Percentiles rank a stretch among this genome's conserved stretches.
Evolutionary conservation across 139 green algal species (phyloP).

Genomic region (Chlorella sp.): DNA sequence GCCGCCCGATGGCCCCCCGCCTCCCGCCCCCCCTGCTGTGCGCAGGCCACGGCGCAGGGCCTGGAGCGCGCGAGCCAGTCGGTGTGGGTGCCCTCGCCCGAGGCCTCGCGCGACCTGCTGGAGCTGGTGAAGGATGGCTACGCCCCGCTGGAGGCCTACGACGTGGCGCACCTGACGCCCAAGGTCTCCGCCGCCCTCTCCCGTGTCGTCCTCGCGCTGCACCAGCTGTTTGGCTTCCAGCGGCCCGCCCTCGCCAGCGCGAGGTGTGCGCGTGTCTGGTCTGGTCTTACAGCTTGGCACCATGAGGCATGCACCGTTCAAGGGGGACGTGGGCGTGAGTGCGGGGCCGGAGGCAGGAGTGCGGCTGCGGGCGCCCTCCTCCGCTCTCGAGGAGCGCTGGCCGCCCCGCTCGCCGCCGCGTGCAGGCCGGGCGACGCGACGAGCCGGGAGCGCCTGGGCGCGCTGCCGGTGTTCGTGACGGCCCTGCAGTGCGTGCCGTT

Average conservation of each 20-base stretch:
- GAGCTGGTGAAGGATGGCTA: conserved; percentile 51
- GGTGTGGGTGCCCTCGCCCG: conserved; percentile 15
- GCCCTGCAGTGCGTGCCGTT: conserved; percentile 61
- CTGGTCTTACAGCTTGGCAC: conserved; percentile 11
- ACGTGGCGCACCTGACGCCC: conserved; percentile 34
- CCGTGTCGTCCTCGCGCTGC: conserved; percentile 49
- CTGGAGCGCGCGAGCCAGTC: not conserved
- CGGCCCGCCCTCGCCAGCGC: conserved; percentile 19
- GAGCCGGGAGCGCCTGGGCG: conserved; percentile 27
- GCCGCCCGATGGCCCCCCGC: too few species aligned
- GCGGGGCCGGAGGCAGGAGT: conserved; percentile 33
- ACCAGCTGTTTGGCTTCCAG: conserved; percentile 50
- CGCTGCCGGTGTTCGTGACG: conserved; percentile 58
- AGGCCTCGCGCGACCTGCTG: conserved; percentile 33
- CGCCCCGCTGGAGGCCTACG: conserved; percentile 63
- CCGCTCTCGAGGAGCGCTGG: not conserved
- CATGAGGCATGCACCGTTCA: conserved; percentile 43
- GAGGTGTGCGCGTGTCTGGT: not conserved
- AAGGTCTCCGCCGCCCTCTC: conserved; percentile 34
- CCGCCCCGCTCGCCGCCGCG: not conserved
- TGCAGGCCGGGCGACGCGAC: conserved; percentile 19
- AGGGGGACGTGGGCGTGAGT: too few species aligned
- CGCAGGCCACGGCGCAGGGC: conserved; percentile 5
- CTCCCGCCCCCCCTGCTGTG: not conserved
- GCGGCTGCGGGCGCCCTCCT: conserved; percentile 11